Base-by-base conservation (phyloP, 768 basidiomycete genomes). In the Aureoboletus auriporus region DNA sequence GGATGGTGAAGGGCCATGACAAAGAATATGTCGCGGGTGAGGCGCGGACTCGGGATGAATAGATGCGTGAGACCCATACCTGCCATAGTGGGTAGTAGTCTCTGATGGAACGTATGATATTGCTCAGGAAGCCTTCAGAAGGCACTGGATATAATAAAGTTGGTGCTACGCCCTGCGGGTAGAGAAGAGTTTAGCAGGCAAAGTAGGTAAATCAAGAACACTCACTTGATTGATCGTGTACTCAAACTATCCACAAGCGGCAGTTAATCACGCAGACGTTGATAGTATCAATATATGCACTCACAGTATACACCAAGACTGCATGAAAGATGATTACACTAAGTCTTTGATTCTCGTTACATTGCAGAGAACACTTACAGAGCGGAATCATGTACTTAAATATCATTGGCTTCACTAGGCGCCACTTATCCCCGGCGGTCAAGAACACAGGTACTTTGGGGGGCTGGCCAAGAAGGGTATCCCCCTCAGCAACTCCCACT, bases 21-120 rank as follows among this genome's bases (percentile, higher is more conserved):
- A 23, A 23, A 23, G 20, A 26, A 30, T 34, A 41, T 5, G 16
- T 43, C 36, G 23, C 38, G 26, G 31, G 40, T 51, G 29, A 48
- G 47, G 45, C 42, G 16, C 20, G 30, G 47, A 46, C 14, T 45
- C 20, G 13, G n/a, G 12, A 42, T 26, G 42, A 40, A 47, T 23
- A 40, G 49, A 49, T 40, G 51, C 54, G 53, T 60, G 6, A 1
- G 34, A 11, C 16, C 75, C 20, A 23, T 52, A 86, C 89, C 83
- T 92, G 90, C 89, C 93, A 96, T 35, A 95, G 77, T 2, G 93
- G 93, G 68, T 97, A 97, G 64, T 93, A 98, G 61, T 97, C 95
- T 33, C 92, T 77, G 16, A 93, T 75, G 1, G 81, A 83, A 58
- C 89, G 82, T 48, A 98, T 89, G 50, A 97, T 76, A 61, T 76